Conservation (phyloP, 1,284 basidiomycete species). For the Rhodotorula sp. region DNA sequence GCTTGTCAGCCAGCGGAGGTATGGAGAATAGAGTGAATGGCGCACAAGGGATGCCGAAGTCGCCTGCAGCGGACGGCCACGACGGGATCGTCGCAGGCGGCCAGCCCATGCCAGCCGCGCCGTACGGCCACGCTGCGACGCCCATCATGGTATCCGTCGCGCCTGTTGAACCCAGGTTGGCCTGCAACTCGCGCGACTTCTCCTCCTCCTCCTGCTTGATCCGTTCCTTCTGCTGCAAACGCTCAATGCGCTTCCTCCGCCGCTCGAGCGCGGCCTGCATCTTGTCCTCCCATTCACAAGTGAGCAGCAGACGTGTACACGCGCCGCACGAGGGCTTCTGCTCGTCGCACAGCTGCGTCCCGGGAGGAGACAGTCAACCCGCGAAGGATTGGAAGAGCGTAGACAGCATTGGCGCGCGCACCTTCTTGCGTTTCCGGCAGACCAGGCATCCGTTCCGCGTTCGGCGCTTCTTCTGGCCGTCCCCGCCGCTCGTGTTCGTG, state of each 20-base stretch:
- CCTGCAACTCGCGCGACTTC: not conserved
- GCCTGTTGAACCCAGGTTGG: not conserved
- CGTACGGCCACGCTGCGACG: not conserved
- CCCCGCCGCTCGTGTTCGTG: no score
- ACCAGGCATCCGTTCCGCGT: slow-evolving; percentile 21
- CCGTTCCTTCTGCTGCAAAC: not conserved
- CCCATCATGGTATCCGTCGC: not conserved
- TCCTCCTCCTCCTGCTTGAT: not conserved
- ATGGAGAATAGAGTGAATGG: no score
- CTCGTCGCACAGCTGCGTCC: slow-evolving; percentile 10
- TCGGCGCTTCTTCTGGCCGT: slow-evolving; percentile 11
- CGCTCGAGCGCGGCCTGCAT: slow-evolving; percentile 7
- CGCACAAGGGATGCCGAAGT: no score
- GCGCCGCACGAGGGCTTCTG: slow-evolving; percentile 10
- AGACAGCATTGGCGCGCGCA: not conserved
- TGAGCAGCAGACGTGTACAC: slow-evolving; percentile 7
- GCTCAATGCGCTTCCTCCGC: not conserved
- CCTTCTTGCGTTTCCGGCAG: slow-evolving; percentile 27
- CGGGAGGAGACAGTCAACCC: not conserved
- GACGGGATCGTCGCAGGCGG: no score
- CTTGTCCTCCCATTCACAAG: slow-evolving; percentile 21
- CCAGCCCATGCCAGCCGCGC: no score
- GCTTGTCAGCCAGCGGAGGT: no score
- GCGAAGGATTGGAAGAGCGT: no score
- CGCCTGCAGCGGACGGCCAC: no score